Evolutionary conservation across 129 eudicot species (phyloP), one percentile per base, ranked within the genome.

Genomic region (Flaveria bidentis): DNA sequence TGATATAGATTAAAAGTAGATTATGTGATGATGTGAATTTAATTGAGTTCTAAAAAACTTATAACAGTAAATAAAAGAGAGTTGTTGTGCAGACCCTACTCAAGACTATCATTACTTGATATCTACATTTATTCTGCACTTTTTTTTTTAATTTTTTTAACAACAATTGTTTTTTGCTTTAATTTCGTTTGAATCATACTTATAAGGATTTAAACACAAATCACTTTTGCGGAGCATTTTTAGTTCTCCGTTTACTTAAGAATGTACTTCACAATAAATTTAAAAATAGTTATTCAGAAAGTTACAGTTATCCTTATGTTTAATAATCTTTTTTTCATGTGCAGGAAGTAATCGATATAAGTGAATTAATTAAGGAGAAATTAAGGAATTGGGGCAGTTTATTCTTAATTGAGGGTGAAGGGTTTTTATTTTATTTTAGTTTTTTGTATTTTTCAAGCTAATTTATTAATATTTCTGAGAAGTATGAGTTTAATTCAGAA

Each of bases 301-400:
- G 16, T 11, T 8, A 67, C 5, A n/a, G 11, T 28, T 49, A 13
- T n/a, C 22, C 20, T 73, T 26, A 73, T 57, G 47, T 72, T 72
- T 36, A 52, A 56, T 23, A 42, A 39, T 17, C 13, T 30, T n/a
- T 12, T 64, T 13, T 45, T 20, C 22, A 53, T 17, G 53, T 74
- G 16, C 84, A 80, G 84, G 84, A 74, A 80, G 80, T 71, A 69
- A 67, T 74, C 71, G 79, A 14, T 67, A 74, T 45, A 80, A 80
- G 80, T 80, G 73, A 80, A 33, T 46, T 56, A 28, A 56, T 11
- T 65, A 67, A 18, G 69, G 66, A 11, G 51, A 22, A 42, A 28
- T 55, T 56, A 56, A 66, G 70, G 30, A 67, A 26, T 65, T 82
- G 49, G 65, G 79, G 86, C 76, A 55, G 76, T 41, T 52, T 42